Evolutionary conservation across 768 basidiomycete genomes (phyloP).

Genomic region (Cystofilobasidium capitatum): DNA sequence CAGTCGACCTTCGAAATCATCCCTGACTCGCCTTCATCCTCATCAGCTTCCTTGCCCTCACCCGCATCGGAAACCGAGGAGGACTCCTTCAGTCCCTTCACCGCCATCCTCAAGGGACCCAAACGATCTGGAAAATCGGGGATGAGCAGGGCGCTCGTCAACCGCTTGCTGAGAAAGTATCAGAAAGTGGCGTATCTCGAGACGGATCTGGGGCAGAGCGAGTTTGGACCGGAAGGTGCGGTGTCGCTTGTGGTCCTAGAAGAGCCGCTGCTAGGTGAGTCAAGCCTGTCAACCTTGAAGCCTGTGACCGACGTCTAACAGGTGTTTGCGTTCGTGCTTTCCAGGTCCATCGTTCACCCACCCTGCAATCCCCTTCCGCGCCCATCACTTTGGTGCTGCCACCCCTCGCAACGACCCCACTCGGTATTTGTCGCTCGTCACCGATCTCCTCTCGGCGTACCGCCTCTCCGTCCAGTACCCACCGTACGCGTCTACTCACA

Average conservation of each 20-base stretch:
- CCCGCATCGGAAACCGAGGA: constrained; percentile 23
- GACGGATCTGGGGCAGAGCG: constrained; percentile 86
- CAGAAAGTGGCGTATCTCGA: constrained; percentile 80
- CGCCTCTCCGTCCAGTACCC: constrained; percentile 51
- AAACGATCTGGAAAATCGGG: constrained; percentile 88
- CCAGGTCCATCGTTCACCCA: constrained; percentile 84
- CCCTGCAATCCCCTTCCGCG: constrained; percentile 55
- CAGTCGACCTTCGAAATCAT: constrained; percentile 38
- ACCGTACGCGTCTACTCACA: constrained; percentile 35
- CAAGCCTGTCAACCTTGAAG: background rate
- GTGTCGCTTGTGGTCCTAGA: constrained; percentile 68
- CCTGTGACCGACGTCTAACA: background rate
- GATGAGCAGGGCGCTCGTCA: constrained; percentile 63
- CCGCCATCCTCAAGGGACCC: constrained; percentile 68
- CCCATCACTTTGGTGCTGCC: constrained; percentile 73
- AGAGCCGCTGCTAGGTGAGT: constrained; percentile 58
- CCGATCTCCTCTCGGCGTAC: constrained; percentile 48
- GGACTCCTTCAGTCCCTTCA: constrained; percentile 33
- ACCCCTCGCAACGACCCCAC: constrained; percentile 68
- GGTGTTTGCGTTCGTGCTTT: background rate
- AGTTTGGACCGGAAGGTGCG: constrained; percentile 79
- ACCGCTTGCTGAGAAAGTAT: constrained; percentile 60
- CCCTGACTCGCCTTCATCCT: constrained; percentile 33
- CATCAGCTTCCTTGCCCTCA: constrained; percentile 31
- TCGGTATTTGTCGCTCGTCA: constrained; percentile 61